Base-by-base conservation (phyloP, 441 rosid genomes). In the Aleurites moluccanus region DNA sequence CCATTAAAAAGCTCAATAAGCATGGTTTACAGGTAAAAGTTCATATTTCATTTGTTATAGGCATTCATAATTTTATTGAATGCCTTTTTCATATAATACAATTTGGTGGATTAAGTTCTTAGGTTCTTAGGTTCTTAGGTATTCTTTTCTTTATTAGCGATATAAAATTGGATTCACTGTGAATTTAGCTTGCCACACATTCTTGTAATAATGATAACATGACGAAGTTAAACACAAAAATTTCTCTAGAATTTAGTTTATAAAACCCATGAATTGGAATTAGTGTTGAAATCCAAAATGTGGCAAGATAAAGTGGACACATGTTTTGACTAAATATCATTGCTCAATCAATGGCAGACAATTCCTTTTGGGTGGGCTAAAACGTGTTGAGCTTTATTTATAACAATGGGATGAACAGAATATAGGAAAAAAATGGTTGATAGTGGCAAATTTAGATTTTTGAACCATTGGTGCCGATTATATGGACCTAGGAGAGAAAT, bases 1-100 rank as follows among this genome's bases (percentile, higher is more conserved):
- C 91, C 64, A 78, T 90, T 25, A 90, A 90, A 64, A 86, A 75
- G 82, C 94, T 90, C 61, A 87, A 83, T 86, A 85, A 49, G 74
- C 75, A 85, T 73, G 90, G 94, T 25, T 61, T 79, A 33, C 90
- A 90, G 92, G 94, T 90, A 80, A 13, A 27, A 4, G 8, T 38
- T 65, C 27, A 16, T 57, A 6, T 11, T 6, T 73, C 4, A 10
- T 6, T 0, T 33, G 16, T 21, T 42, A 3, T 71, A 6, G 52
- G 27, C n/a, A n/a, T 21, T 35, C 14, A 59, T 23, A 20, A 21
- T 23, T 27, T 55, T 55, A 4, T 10, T 23, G 16, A 25, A 57
- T 57, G 62, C 5, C 15, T 57, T 25, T n/a, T 25, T 15, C 30
- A 25, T 57, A 57, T 57, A 23, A 23, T 23, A 23, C 27, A 56